Evolutionary conservation across 331 rosid species (phyloP), one percentile per base, ranked within the genome.

Genomic region (Stylosanthes scabra): DNA sequence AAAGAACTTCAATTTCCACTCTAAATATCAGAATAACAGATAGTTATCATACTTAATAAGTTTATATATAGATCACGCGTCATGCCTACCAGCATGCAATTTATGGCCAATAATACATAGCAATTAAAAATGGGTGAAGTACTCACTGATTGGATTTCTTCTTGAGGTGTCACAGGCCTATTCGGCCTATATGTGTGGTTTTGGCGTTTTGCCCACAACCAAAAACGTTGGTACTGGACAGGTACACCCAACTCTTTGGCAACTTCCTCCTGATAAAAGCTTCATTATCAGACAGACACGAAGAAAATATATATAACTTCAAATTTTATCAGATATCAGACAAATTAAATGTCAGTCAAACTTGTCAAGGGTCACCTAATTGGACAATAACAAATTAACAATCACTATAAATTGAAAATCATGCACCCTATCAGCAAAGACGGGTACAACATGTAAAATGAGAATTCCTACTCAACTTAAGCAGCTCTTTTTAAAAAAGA

Each of bases 151-250:
- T 83, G 96, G 65, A 74, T 29, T 87, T 87, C 96, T 67, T 87
- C 96, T 45, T 74, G 86, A 3, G 76, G 78, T 49, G 80, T 77
- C 81, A 89, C 69, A 11, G 88, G 96, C 61, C 92, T 83, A 78
- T 83, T 83, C 15, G 90, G 96, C 40, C 96, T 88, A 62, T 85
- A 89, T 12, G 96, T 89, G 62, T 85, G 87, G 74, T 89, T 89
- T 72, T 85, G 90, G 59, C 92, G 77, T 83, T 85, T 89, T 6
- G 88, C 90, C 90, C 96, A 89, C 62, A 87, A 15, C 96, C 96
- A 89, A 76, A 85, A 89, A 5, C 92, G 88, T 66, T 83, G 96
- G 57, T 28, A 83, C 52, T 74, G 84, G 63, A 85, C 87, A 27
- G 95, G 90, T 81, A 87, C 79, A 20, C 86, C 90, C 71, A 89